Base-by-base conservation (phyloP, 257 asterid species). In the Solanum tacnaense region DNA sequence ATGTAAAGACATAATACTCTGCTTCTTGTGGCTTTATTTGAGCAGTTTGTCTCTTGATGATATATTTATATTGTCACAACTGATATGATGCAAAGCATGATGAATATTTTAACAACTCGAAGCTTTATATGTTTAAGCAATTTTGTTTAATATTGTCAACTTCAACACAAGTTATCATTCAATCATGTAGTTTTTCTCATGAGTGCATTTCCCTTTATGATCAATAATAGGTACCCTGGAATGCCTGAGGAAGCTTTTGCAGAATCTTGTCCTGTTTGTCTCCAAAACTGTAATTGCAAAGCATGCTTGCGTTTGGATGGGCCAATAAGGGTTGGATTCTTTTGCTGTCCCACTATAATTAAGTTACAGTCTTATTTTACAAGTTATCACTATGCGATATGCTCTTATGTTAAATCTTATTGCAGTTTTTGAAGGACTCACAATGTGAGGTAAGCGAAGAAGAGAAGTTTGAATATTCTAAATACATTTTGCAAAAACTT, bases 231-330 rank as follows among this genome's bases (percentile, higher is more conserved):
- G 99, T 97, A 97, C 87, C 98, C 99, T 58, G 91, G 87, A 72
- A 88, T 91, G 95, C 83, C 93, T 11, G 94, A 94, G 91, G 96
- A 92, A 92, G 95, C 85, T 89, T 94, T 97, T 87, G 96, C 90
- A 56, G 89, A 94, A 89, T 91, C 92, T 87, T 97, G 99, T 89
- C 99, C 99, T 67, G 95, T 93, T 88, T 97, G 99, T 93, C 82
- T 88, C 79, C 84, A 88, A 20, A 96, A 93, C 89, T 97, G 99
- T 93, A 97, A 97, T 88, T 97, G 99, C 94, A 97, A 97, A 94
- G 71, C 91, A 31, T 97, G 99, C 92, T 87, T 97, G 95, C 91
- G 98, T 58, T 85, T 95, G 92, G 93, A 93, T 36, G 92, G 92
- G 44, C 90, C 93, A 20, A 85, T 74, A 74, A 97, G 95, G 93